Evolutionary conservation across 305 asterid genomes (phyloP), one percentile per base, ranked within the genome.

Genomic region (Fraxinus paxiana): DNA sequence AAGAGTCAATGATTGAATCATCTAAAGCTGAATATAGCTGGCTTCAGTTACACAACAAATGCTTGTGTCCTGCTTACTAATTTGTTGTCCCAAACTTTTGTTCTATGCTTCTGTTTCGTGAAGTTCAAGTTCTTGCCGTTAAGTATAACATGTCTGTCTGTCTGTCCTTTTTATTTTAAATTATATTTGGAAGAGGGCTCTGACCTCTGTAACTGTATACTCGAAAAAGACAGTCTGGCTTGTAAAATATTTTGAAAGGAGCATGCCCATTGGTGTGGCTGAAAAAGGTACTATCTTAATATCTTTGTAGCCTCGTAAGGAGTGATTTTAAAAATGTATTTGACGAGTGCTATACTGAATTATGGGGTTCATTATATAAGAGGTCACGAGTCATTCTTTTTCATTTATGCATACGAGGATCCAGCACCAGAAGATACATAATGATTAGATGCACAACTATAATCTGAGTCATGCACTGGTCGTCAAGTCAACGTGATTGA

Each of bases 31-130:
- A 24, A 78, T 61, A 77, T 35, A 51, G 72, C 43, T 82, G 35
- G 79, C 33, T 13, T 37, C 56, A 20, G 77, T 80, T 38, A 67
- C n/a, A 33, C 46, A 28, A 41, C 78, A 38, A 26, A 22, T 8
- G 5, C n/a, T 3, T 2, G 17, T 78, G 77, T 24, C 73, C 76
- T 69, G 73, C 41, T 78, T 73, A 70, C 67, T 75, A 18, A n/a
- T 59, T 7, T 71, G 73, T 30, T 63, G 78, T 77, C 78, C 70
- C 73, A 28, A 69, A 80, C 28, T 48, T 80, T 26, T 76, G 13
- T 61, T 22, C 5, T 6, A 22, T 22, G 24, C 28, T 48, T 71
- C 24, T 0, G 67, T 22, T 31, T 75, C 9, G 6, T 28, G 69
- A 56, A 76, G 28, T 37, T 51, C 80, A 56, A 6, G 54, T 24